Conservation (phyloP, 2,329 filamentous ascomycete species). For the Ilyonectria robusta region DNA sequence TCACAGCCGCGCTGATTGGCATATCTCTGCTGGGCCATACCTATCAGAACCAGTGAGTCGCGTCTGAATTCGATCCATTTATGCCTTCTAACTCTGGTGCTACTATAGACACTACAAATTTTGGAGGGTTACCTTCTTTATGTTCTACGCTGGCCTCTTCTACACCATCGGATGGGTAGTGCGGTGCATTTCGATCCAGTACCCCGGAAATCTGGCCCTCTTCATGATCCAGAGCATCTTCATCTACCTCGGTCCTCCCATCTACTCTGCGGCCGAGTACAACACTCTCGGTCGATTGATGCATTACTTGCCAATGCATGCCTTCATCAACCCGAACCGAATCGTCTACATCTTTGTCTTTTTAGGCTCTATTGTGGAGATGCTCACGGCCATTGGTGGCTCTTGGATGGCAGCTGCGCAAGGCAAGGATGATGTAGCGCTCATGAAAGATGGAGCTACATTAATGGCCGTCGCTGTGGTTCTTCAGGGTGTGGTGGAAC, state of each 20-base stretch:
- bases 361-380: slow-evolving; percentile 41
- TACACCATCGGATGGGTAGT: slow-evolving; percentile 42
- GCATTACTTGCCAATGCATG: slow-evolving; percentile 47
- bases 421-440: slow-evolving; percentile 63
- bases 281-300: slow-evolving; percentile 46
- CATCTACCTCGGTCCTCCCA: slow-evolving; percentile 43
- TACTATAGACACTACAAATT: slow-evolving; percentile 40
- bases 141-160: slow-evolving; percentile 45
- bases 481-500: slow-evolving; percentile 48
- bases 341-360: slow-evolving; percentile 48
- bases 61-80: not conserved
- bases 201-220: slow-evolving; percentile 38
- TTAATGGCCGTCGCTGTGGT: slow-evolving; percentile 66
- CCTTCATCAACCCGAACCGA: slow-evolving; percentile 45
- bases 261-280: slow-evolving; percentile 46
- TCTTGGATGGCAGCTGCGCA: slow-evolving; percentile 45
- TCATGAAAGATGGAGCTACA: slow-evolving; percentile 68
- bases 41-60: slow-evolving; percentile 39
- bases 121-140: slow-evolving; percentile 47
- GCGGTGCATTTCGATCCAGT: slow-evolving; percentile 37
- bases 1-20: slow-evolving; percentile 37
- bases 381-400: slow-evolving; percentile 42
- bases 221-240: slow-evolving; percentile 46
- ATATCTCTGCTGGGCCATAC: slow-evolving; percentile 36
- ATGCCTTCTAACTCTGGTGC: not conserved